Evolutionary conservation across 139 green algal species (phyloP), one percentile per base, ranked within the genome.

Genomic region (Asterochloris erici): DNA sequence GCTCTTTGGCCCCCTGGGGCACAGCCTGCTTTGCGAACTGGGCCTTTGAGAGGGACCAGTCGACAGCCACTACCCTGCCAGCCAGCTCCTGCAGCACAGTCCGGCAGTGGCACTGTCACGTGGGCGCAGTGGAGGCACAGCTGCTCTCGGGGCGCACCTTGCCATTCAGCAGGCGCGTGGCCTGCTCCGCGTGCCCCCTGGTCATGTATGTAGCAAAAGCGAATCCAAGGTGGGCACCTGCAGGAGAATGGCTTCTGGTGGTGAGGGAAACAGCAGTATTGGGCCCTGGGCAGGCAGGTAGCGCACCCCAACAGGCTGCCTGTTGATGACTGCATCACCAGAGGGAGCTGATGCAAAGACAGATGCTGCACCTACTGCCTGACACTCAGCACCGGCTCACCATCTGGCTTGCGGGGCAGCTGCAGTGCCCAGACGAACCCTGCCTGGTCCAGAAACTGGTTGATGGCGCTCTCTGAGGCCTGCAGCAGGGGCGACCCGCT

Each of bases 11-110:
- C 66, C 66, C 66, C 17, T 26, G 66, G 66, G 21, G 66, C 6
- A 62, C 82, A 19, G 17, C 23, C 79, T 64, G 71, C 79, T 92
- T 73, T 68, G 89, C 63, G 73, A 85, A 98, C 83, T 93, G 78
- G 11, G 71, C 79, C 87, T 98, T 98, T 23, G 88, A 73, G 28
- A 99, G 69, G 60, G 96, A 94, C 94, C 95, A 98, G 83, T 99
- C 96, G 29, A 96, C 94, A 12, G 93, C 95, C 21, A 99, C 87
- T 0, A 85, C 78, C 19, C 96, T 86, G 11, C 90, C 89, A 23
- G 82, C 70, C 47, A 98, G 70, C 54, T 88, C 81, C 85, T 91
- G 84, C 84, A 86, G 74, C 6, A 79, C 60, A 66, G 14, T 64
- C n/a, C 24, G 13, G 9, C 69, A 77, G 14, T 21, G 26, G 68